Evolutionary conservation across 352 stramenopile genomes (phyloP), one percentile per base, ranked within the genome.

Genomic region (Globisporangium acanthophoron): DNA sequence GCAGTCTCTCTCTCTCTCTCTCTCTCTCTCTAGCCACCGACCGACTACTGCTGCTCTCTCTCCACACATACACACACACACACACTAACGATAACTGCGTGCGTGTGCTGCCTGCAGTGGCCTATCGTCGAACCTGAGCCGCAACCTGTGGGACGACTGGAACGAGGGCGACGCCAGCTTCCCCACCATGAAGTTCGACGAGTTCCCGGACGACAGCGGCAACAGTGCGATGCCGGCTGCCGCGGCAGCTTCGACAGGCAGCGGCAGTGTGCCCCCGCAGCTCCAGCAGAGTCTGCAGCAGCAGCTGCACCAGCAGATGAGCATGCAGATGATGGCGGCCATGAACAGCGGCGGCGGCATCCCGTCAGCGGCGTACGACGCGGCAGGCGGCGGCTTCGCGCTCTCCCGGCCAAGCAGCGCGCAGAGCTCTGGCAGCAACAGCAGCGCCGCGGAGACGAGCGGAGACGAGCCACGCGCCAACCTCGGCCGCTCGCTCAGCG

Each of bases 141-240:
- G 85, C 44, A 94, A 94, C 62, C 65, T 94, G 21, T 94, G 85
- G 85, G 83, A 92, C 56, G 85, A 94, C 67, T 94, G 85, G 85
- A 94, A 90, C 59, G 85, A 94, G 57, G 80, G 71, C 59, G 83
- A 88, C 52, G 58, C 70, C 31, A 83, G 71, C 56, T 83, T 92
- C 47, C 64, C 67, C 35, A 18, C 18, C 43, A 76, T 81, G 64
- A 87, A 88, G 64, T 82, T 90, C 46, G 78, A 88, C 59, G 85
- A 88, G 71, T 81, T 89, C 35, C 68, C 66, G 15, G 73, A 84
- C 27, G 70, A 82, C 51, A 55, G 64, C 29, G 70, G 58, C 62
- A 73, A 53, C 58, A 71, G 37, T 13, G 37, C 37, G 37, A 39
- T 39, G 24, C 24, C 24, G 24, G 24, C 65, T 59, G 69, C 57